A percentile compares a stretch with the other conserved stretches of the same genome.
phyloP scores from a whole-genome alignment of 768 basidiomycete species.

The Cytidiella melzeri region DNA sequence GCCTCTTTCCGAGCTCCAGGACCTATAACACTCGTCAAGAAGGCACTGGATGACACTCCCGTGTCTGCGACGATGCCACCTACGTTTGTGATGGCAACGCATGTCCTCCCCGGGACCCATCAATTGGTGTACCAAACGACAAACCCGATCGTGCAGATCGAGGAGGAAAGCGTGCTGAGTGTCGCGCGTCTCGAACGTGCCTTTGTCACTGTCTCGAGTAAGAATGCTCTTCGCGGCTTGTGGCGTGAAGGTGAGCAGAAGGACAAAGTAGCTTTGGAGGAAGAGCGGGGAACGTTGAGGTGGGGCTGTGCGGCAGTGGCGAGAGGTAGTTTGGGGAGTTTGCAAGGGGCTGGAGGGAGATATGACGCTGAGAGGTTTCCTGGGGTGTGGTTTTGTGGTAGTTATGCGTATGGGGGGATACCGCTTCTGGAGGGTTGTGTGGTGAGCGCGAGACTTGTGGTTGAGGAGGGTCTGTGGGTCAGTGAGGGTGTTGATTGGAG shows the following conservation, averaged over 20 bases:
- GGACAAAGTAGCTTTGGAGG: not conserved
- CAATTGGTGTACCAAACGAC: slow-evolving; percentile 60
- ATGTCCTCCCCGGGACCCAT: slow-evolving; percentile 38
- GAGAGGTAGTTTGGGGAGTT: slow-evolving; percentile 34
- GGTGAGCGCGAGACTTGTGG: slow-evolving; percentile 57
- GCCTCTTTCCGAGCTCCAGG: slow-evolving; percentile 8
- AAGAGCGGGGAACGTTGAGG: slow-evolving; percentile 26
- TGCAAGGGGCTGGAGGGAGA: slow-evolving; percentile 40
- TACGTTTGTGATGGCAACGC: slow-evolving; percentile 67
- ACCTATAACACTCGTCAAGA: slow-evolving; percentile 1
- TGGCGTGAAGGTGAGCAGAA: slow-evolving; percentile 28
- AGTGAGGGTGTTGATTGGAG: slow-evolving; percentile 18
- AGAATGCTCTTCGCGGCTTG: slow-evolving; percentile 43
- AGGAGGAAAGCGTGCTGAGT: slow-evolving; percentile 43
- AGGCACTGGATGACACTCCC: not conserved
- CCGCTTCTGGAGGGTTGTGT: slow-evolving; percentile 80
- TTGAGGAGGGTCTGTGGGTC: slow-evolving; percentile 23
- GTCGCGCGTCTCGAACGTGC: slow-evolving; percentile 59
- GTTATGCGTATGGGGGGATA: slow-evolving; percentile 66
- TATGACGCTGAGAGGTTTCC: slow-evolving; percentile 19
- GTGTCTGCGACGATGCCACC: slow-evolving; percentile 31
- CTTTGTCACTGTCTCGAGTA: slow-evolving; percentile 44
- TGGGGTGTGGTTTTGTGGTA: slow-evolving; percentile 67
- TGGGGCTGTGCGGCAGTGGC: slow-evolving; percentile 38
- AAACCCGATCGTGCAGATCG: slow-evolving; percentile 57